Conservation (phyloP, 805 yeast species). For the Pichia manshurica region DNA sequence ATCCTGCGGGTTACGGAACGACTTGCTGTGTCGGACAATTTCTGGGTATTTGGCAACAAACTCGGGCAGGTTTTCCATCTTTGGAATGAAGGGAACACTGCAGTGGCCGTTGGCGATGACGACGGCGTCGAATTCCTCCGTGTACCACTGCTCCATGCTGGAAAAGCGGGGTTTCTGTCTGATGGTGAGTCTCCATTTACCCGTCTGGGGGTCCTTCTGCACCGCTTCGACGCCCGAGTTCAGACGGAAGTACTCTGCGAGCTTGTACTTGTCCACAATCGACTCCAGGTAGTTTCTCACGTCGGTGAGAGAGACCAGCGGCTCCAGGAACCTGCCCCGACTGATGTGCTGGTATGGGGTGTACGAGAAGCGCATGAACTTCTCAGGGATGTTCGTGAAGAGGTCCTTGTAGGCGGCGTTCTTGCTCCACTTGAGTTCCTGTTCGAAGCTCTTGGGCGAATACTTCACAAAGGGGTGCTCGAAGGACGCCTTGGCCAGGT, state of each 20-base stretch:
- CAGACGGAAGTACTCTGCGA: slow-evolving; percentile 32
- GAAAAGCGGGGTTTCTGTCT: slow-evolving; percentile 13
- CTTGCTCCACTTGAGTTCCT: slow-evolving; percentile 32
- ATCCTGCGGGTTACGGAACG: slow-evolving; percentile 40
- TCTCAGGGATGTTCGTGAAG: slow-evolving; percentile 38
- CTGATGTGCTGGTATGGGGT: slow-evolving; percentile 11
- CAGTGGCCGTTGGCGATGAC: slow-evolving; percentile 56
- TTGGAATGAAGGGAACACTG: slow-evolving; percentile 54
- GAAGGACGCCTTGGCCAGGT: slow-evolving; percentile 27
- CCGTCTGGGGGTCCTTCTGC: slow-evolving; percentile 32
- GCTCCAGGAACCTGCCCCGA: slow-evolving; percentile 10
- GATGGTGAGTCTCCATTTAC: slow-evolving; percentile 13
- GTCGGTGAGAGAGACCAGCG: slow-evolving; percentile 18
- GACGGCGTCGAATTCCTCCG: slow-evolving; percentile 51
- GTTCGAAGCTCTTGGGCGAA: slow-evolving; percentile 7
- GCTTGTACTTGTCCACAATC: slow-evolving; percentile 19
- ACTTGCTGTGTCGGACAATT: slow-evolving; percentile 49
- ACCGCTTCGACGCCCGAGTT: slow-evolving; percentile 38
- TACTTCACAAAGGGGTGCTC: slow-evolving; percentile 28
- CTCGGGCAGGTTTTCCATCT: slow-evolving; percentile 25
- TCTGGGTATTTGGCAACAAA: slow-evolving; percentile 35
- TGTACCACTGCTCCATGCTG: slow-evolving; percentile 34
- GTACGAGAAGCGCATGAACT: slow-evolving; percentile 37
- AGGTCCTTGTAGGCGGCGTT: slow-evolving; percentile 36
- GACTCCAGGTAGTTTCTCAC: slow-evolving; percentile 13